Evolutionary conservation across 768 basidiomycete species (phyloP).

Genomic region (Boletellus ananas): DNA sequence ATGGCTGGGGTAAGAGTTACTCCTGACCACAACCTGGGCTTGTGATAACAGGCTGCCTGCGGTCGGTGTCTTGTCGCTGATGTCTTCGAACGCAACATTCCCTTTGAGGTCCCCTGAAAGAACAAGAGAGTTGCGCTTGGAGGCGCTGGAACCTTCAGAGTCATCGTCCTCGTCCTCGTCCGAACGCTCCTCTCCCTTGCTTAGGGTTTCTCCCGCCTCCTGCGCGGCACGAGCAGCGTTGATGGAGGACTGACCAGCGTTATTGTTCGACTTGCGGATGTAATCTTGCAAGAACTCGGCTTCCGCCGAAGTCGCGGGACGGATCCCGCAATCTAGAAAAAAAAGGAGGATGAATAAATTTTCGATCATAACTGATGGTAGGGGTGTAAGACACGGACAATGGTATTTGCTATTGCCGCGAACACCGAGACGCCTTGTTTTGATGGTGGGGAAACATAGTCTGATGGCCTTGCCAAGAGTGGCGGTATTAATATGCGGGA

Average conservation of each 20-base stretch:
- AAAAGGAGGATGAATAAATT: conserved; percentile 28
- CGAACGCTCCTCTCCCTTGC: conserved; percentile 65
- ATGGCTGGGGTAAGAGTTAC: conserved; percentile 59
- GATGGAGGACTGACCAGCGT: conserved; percentile 68
- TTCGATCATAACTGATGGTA: conserved; percentile 32
- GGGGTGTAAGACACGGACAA: conserved; percentile 53
- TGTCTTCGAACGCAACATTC: conserved; percentile 54
- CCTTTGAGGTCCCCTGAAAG: conserved; percentile 62
- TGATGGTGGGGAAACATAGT: conserved; percentile 91
- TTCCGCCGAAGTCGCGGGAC: conserved; percentile 86
- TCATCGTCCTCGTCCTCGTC: conserved; percentile 88
- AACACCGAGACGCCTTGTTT: conserved; percentile 88
- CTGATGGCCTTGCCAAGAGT: conserved; percentile 93
- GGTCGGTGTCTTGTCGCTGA: conserved; percentile 84
- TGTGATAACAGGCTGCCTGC: conserved; percentile 73
- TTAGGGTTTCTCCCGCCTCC: conserved; percentile 59
- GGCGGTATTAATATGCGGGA: conserved; percentile 93
- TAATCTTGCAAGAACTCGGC: conserved; percentile 92
- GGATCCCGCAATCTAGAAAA: conserved; percentile 79
- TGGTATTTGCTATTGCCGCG: conserved; percentile 96
- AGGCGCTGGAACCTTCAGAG: conserved; percentile 70
- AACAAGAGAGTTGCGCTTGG: conserved; percentile 72
- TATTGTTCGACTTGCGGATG: conserved; percentile 87
- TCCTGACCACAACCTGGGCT: conserved; percentile 60
- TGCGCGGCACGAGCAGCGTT: conserved; percentile 71